phyloP scores from a whole-genome alignment of 2,329 filamentous ascomycete genomes.

The Shiraia bambusicola region DNA sequence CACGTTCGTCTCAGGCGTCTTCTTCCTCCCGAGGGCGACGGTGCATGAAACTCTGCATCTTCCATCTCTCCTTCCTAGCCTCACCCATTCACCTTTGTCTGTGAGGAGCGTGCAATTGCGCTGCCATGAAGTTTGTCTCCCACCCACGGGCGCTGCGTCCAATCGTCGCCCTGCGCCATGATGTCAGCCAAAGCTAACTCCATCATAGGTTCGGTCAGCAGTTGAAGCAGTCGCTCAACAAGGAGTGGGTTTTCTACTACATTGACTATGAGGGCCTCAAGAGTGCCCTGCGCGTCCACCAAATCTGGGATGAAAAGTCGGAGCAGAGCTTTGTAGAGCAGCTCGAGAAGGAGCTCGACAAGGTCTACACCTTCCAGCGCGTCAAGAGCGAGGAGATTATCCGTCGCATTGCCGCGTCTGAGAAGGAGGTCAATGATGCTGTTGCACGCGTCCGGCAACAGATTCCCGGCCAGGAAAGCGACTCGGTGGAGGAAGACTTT shows the following conservation, averaged over 20 bases:
- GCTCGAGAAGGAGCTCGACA: constrained; percentile 91
- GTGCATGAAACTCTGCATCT: constrained; percentile 8
- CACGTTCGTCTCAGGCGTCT: too few relatives aligned
- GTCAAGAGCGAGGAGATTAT: constrained; percentile 97
- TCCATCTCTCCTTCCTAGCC: constrained; percentile 11
- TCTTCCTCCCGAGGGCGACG: constrained; percentile 6
- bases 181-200: constrained; percentile 32
- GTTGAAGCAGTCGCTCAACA: constrained; percentile 91
- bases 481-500: constrained; percentile 86
- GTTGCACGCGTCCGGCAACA: constrained; percentile 58
- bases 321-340: constrained; percentile 84
- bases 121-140: constrained; percentile 29
- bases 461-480: constrained; percentile 30
- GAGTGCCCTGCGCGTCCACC: constrained; percentile 74
- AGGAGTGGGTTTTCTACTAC: constrained; percentile 97
- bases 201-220: constrained; percentile 82
- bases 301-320: constrained; percentile 85
- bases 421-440: constrained; percentile 87
- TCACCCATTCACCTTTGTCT: background rate
- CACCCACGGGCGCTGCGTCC: constrained; percentile 11
- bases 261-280: constrained; percentile 97
- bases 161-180: constrained; percentile 19
- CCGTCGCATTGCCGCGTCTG: constrained; percentile 80
- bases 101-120: constrained; percentile 9
- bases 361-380: constrained; percentile 96